Evolutionary conservation across 306 rosid genomes (phyloP), one percentile per base, ranked within the genome.

Genomic region (Malus fusca): DNA sequence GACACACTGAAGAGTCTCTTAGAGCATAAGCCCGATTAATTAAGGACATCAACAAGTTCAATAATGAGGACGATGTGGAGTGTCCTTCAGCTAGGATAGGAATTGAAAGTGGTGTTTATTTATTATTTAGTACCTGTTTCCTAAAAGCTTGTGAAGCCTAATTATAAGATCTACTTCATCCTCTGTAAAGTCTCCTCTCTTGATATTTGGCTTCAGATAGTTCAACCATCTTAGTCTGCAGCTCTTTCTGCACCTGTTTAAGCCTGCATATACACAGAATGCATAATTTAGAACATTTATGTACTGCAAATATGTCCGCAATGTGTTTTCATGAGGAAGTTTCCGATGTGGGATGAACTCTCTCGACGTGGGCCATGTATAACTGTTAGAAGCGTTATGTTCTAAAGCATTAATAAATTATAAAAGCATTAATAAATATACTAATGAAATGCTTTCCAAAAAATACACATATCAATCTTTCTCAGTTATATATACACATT

Each of bases 191-290:
- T 70, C 44, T 26, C 85, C 89, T 22, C 82, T 48, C 21, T 88
- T 83, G 75, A 85, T 85, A 30, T 37, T 77, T 17, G 92, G 89
- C 43, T 83, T 83, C 69, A 88, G 60, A 73, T 88, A 84, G 81
- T 84, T 85, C 71, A 88, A 21, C 89, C 92, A 88, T 51, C 92
- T 68, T 68, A 77, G n/a, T 80, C 88, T 82, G 28, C 92, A 84
- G 75, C 92, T 86, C 61, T 82, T 88, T 58, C 92, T 53, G 65
- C 92, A 84, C 46, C 92, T 82, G 28, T 84, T 82, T 77, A 86
- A 73, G 0, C 88, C 87, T 88, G 76, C 30, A 70, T 46, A 69
- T 2, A 52, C 9, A 35, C 8, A 35, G 2, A 14, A 61, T 10
- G 10, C 23, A n/a, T 15, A 18, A 5, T 51, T 6, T 6, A 65